Percentiles rank a stretch among this genome's conserved stretches.
Evolutionary conservation across 2,329 filamentous ascomycete species (phyloP).

Genomic region (Orbilia javanica): DNA sequence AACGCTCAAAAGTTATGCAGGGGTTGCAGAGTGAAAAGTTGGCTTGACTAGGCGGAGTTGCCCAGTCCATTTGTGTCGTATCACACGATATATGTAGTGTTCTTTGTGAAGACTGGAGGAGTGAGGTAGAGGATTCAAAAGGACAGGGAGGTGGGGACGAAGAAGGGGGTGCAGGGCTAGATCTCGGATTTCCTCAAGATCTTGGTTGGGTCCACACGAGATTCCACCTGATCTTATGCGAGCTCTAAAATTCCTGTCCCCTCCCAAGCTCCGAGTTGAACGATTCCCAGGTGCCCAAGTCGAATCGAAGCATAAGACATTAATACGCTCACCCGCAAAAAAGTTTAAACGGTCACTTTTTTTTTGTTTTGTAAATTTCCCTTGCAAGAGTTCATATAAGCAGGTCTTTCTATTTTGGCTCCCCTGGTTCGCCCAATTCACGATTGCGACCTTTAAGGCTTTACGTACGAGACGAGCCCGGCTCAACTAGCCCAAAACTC

Average conservation of each 20-base stretch:
- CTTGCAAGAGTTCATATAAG: conserved; percentile 29
- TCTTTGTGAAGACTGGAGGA: not conserved
- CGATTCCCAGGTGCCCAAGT: conserved; percentile 55
- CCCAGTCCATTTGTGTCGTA: conserved; percentile 27
- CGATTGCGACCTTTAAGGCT: not conserved
- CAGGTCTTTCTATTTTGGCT: conserved; percentile 8
- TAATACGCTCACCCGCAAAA: conserved; percentile 23
- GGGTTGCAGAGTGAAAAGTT: conserved; percentile 45
- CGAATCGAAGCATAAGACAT: conserved; percentile 39
- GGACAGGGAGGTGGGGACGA: conserved; percentile 15
- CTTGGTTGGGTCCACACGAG: conserved; percentile 46
- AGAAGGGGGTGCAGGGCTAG: conserved; percentile 48
- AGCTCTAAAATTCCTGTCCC: conserved; percentile 35
- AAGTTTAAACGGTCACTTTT: conserved; percentile 20
- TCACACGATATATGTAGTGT: conserved; percentile 48
- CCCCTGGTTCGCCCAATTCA: conserved; percentile 7
- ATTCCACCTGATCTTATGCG: conserved; percentile 41
- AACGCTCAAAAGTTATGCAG: conserved; percentile 48
- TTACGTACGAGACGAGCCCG: not conserved
- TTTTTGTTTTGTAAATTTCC: conserved; percentile 26
- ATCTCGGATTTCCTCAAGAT: conserved; percentile 46
- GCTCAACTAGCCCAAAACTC: conserved; percentile 18
- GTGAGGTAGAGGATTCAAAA: conserved; percentile 17
- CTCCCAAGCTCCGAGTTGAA: conserved; percentile 56
- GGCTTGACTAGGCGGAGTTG: conserved; percentile 13